phyloP scores from a whole-genome alignment of 108 stramenopile genomes.

The Nannochloropsis gaditana region DNA sequence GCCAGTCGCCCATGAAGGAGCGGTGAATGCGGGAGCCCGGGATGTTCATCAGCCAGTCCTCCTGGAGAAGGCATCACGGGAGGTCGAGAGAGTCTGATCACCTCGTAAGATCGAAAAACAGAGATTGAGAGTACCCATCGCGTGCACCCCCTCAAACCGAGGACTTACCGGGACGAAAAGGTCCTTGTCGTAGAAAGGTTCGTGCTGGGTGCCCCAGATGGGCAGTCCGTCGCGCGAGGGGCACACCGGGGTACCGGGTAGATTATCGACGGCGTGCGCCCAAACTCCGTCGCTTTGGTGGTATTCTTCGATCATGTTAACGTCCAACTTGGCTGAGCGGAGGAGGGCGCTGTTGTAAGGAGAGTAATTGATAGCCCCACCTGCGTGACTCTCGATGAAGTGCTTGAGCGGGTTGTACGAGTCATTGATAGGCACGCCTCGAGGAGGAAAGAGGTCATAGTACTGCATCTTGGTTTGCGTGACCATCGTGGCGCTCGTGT shows the following conservation, averaged over 20 bases:
- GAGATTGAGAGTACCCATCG: neutral
- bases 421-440: neutral
- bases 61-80: neutral
- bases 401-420: neutral
- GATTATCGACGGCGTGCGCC: neutral
- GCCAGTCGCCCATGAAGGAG: constrained; percentile 19
- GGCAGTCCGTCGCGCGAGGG: neutral
- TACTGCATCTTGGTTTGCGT: constrained; percentile 8
- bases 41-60: constrained; percentile 17
- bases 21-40: constrained; percentile 12
- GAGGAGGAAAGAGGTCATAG: constrained; percentile 3
- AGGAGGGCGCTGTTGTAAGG: constrained; percentile 11
- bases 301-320: neutral
- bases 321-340: neutral
- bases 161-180: neutral
- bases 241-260: neutral
- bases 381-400: constrained; percentile 5
- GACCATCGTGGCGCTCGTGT: constrained; percentile 5
- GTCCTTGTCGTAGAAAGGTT: constrained; percentile 20
- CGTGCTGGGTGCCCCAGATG: constrained; percentile 1
- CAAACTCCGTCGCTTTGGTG: constrained; percentile 19
- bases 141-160: neutral
- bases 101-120: too few relatives aligned
- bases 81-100: neutral
- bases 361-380: constrained; percentile 7